Evolutionary conservation across 2,329 filamentous ascomycete genomes (phyloP).

Genomic region (Aureobasidium pullulans): DNA sequence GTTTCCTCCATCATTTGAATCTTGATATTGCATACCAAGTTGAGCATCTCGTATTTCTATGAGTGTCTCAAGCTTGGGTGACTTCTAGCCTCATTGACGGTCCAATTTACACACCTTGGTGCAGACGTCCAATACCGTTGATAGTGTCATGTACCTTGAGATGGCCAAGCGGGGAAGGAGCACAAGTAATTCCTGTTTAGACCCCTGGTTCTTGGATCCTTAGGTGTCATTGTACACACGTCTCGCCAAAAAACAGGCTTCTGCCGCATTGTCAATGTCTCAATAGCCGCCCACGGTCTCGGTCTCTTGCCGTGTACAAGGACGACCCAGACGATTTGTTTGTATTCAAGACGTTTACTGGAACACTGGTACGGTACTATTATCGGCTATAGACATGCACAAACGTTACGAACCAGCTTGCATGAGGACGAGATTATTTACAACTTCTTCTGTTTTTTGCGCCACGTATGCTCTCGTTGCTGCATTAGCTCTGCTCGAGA

Average conservation of each 20-base stretch:
- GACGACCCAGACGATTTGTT: background rate
- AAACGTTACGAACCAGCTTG: background rate
- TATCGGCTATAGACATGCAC: background rate
- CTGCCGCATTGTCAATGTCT: background rate
- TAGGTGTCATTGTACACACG: background rate
- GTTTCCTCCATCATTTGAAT: conserved; percentile 2
- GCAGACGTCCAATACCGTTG: background rate
- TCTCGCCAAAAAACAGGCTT: background rate
- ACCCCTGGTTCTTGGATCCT: background rate
- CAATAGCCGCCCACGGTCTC: background rate
- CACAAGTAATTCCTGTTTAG: background rate
- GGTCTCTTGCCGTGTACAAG: background rate
- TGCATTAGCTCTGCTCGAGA: background rate
- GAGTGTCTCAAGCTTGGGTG: background rate
- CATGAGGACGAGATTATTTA: background rate
- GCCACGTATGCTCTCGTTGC: background rate
- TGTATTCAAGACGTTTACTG: background rate
- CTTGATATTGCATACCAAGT: background rate
- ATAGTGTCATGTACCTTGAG: background rate
- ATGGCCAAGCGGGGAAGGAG: background rate
- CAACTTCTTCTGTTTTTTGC: background rate
- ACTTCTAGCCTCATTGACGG: background rate
- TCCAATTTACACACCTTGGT: background rate
- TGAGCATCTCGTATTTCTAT: background rate
- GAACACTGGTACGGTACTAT: background rate